Conservation (phyloP, 768 basidiomycete genomes). For the Plicaturopsis crispa region DNA sequence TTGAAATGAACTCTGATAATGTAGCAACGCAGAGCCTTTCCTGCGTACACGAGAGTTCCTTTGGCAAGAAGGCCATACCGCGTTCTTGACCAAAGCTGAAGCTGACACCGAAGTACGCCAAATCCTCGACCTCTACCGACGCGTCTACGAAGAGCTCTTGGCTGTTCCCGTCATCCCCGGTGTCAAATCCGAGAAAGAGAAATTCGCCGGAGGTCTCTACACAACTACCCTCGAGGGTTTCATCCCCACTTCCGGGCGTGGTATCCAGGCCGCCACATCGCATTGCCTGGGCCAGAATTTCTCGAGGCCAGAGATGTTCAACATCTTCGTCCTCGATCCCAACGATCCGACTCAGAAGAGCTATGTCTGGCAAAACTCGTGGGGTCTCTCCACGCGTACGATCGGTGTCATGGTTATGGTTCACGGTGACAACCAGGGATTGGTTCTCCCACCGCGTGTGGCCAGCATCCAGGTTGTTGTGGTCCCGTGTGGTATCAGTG, state of each 20-base stretch:
- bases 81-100: constrained; percentile 80
- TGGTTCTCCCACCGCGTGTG: constrained; percentile 95
- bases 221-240: constrained; percentile 98
- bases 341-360: constrained; percentile 65
- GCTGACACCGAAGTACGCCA: constrained; percentile 88
- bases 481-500: constrained; percentile 93
- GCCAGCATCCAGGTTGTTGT: constrained; percentile 88
- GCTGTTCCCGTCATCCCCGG: constrained; percentile 97
- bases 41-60: constrained; percentile 98
- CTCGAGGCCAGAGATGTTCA: constrained; percentile 93
- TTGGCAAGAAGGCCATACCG: constrained; percentile 99
- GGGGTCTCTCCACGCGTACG: constrained; percentile 93
- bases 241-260: constrained; percentile 93
- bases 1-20: background rate
- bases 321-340: constrained; percentile 95
- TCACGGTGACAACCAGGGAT: constrained; percentile 95
- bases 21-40: constrained; percentile 70
- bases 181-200: constrained; percentile 98
- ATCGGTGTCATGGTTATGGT: constrained; percentile 99
- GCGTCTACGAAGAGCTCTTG: constrained; percentile 93
- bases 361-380: constrained; percentile 97
- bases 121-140: constrained; percentile 93
- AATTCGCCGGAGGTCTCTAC: constrained; percentile 96
- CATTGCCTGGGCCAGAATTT: constrained; percentile 99
- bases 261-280: constrained; percentile 96